These are phyloP conservation scores for Calamus simplicifolius DNA, from an alignment of 176 grass and related monocot species.

Conservation along the genomic window DNA sequence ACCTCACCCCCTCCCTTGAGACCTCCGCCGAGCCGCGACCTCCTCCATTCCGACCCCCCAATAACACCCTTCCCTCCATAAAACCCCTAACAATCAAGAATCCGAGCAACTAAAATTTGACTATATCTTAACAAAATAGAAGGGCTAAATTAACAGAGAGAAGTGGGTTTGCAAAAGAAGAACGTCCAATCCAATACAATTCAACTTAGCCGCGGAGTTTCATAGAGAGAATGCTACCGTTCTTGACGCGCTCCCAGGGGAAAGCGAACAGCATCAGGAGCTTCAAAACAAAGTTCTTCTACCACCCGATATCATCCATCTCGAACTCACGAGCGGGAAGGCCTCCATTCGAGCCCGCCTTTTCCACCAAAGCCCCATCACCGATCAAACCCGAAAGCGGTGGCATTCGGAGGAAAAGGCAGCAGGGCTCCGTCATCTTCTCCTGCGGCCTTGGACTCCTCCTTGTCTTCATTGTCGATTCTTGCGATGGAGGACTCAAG, in stretches of 20 bases:
- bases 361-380: constrained; percentile 24
- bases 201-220: constrained; percentile 65
- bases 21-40: no score
- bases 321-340: constrained; percentile 55
- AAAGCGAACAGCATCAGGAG: constrained; percentile 39
- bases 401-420: constrained; percentile 1
- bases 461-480: no score
- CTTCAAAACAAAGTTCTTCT: constrained; percentile 26
- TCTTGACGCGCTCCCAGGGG: constrained; percentile 71
- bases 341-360: constrained; percentile 22
- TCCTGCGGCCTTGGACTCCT: not conserved
- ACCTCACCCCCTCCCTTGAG: no score
- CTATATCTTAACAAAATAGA: no score
- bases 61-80: no score
- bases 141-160: no score
- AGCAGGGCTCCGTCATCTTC: not conserved
- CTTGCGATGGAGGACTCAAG: not conserved
- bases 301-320: constrained; percentile 60
- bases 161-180: no score
- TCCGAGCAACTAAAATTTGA: no score
- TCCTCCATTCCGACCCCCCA: no score
- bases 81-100: no score
- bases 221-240: constrained; percentile 79
- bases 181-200: no score
- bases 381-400: constrained; percentile 12